These are phyloP conservation scores for Colletotrichum tofieldiae DNA, from an alignment of 2,329 filamentous ascomycete species.

Conservation along the genomic window DNA sequence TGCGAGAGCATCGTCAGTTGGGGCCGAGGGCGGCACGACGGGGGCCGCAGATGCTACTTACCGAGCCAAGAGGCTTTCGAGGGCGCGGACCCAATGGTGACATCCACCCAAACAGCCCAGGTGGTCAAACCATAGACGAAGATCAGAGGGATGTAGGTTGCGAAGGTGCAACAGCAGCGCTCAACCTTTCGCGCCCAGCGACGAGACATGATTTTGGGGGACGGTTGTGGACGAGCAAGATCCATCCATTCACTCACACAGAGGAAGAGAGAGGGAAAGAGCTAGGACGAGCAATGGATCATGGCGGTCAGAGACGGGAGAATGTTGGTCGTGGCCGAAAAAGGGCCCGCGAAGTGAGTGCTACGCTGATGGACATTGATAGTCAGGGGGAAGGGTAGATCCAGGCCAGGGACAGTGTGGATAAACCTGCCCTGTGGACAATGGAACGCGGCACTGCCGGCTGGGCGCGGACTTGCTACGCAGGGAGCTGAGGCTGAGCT, in stretches of 20 bases:
- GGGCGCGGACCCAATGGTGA: constrained; percentile 76
- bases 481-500: constrained; percentile 27
- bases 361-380: constrained; percentile 16
- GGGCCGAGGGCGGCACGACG: constrained; percentile 35
- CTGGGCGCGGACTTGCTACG: constrained; percentile 8
- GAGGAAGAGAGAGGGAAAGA: constrained; percentile 18
- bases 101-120: constrained; percentile 93
- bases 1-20: constrained; percentile 49
- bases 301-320: constrained; percentile 38
- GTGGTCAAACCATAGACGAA: constrained; percentile 94
- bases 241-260: constrained; percentile 42
- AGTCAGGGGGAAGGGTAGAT: constrained; percentile 34
- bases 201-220: constrained; percentile 67
- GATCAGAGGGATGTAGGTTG: constrained; percentile 87
- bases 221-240: constrained; percentile 29
- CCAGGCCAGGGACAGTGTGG: constrained; percentile 13
- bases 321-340: constrained; percentile 29
- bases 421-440: constrained; percentile 1
- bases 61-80: constrained; percentile 71
- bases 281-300: constrained; percentile 23
- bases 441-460: constrained; percentile 2
- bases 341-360: constrained; percentile 34
- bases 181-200: constrained; percentile 81
- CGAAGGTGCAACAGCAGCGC: constrained; percentile 84
- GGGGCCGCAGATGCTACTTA: constrained; percentile 52